Base-by-base conservation (phyloP, 176 grass and related monocot genomes). In the Avena atlantica region DNA sequence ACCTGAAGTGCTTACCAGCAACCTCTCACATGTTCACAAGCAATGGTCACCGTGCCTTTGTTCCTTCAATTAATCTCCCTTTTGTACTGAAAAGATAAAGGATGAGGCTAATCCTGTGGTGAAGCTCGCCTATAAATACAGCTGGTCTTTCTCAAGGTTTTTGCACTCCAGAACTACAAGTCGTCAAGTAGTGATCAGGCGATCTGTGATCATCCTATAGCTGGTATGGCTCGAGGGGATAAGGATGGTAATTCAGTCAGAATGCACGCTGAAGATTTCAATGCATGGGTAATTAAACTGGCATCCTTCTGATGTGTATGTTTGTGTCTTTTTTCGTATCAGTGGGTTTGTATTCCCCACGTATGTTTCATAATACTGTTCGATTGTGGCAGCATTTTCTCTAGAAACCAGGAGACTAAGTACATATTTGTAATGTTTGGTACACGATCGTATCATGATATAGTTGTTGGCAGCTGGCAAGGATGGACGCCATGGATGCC, bases 401-500 rank as follows among this genome's bases (percentile, higher is more conserved):
- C 1, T 52, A 75, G 12, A 23, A 74, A 29, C 20, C 36, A 73
- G 16, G 31, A 69, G 31, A 12, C 27, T 8, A 3, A 29, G 24
- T 10, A 24, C 52, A 76, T 55, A 76, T 55, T 55, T 29, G 15
- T 77, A 77, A 34, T 34, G 27, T 52, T 76, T 76, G 31, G 31
- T 34, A 14, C 55, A 31, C 4, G 10, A 56, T 9, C 15, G 14
- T 14, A 19, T 31, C 24, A 72, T 83, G 5, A 16, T 44, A 37
- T 36, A 71, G 14, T 31, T 49, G 7, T 36, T 49, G 12, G 58
- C 70, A 64, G 83, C 42, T 85, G 6, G 25, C 24, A 6, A 63
- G 72, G 19, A n/a, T 76, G 42, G 83, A 85, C 44, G 25, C 71
- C 1, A 50, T 76, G 70, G 71, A 85, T 85, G 25, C 0, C 10